Base-by-base conservation (phyloP, 73 alveolate genomes). In the Paramecium primaurelia region DNA sequence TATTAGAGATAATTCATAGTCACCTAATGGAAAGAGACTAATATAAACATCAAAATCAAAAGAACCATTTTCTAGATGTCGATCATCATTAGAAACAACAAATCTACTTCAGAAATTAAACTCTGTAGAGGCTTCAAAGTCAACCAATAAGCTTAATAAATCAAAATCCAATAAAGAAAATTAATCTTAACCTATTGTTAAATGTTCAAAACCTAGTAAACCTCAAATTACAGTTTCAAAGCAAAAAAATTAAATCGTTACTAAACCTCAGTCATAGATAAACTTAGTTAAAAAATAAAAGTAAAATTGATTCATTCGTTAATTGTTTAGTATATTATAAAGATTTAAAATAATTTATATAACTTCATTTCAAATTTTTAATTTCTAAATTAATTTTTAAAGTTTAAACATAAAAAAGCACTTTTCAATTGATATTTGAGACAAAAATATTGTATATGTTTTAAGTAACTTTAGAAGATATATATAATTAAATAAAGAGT, bases 11-110 rank as follows among this genome's bases (percentile, higher is more conserved):
- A 25, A 18, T 75, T 75, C 88, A 11, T 38, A 75, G 25, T 75
- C 60, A 22, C 73, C 75, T 30, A 80, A 42, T 45, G 58, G 42
- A 11, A 80, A 80, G 30, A 80, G 91, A 80, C 47, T 80, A 12
- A 80, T 47, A 16, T 26, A 80, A 20, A 80, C 91, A 12, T 80
- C 91, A 11, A 80, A 80, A 45, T 40, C 91, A 42, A 80, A 80
- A 30, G 91, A 80, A 47, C 75, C 71, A 8, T 32, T 80, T 8
- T 80, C 91, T 1, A 40, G 91, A 47, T 80, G 91, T 14, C 20
- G 91, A 25, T 47, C 91, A 2, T 44, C 71, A 16, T 10, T 80
- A n/a, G 91, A 80, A 32, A 32, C 91, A 18, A 47, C 75, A 12
- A 80, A 80, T 8, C 30, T 80, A 18, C 22, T 80, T 4, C 32